A percentile compares a stretch with the other conserved stretches of the same genome.
Conservation (phyloP, 352 stramenopile genomes). For the Globisporangium iwayamae region DNA sequence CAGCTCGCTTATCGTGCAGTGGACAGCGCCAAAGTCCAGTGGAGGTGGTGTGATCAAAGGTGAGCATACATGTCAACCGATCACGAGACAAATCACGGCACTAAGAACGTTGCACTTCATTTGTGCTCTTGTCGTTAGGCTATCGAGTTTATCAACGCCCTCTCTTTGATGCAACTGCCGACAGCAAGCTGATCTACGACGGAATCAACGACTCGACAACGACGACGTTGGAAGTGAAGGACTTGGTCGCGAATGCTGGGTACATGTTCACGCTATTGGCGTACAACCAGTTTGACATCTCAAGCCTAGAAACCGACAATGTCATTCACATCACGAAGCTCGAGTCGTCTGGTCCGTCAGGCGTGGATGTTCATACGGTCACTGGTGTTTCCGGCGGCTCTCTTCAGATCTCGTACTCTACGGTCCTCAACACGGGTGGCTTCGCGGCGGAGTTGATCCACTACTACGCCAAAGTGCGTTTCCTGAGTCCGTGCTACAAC, state of each 20-base stretch:
- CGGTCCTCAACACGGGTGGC: conserved; percentile 28
- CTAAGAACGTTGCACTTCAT: not conserved
- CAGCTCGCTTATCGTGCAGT: conserved; percentile 29
- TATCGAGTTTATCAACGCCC: conserved; percentile 25
- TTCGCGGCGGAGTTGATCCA: conserved; percentile 14
- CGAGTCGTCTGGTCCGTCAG: conserved; percentile 16
- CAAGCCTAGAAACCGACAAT: conserved; percentile 15
- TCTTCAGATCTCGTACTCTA: conserved; percentile 22
- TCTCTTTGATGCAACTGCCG: not conserved
- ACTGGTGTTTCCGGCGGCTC: conserved; percentile 25
- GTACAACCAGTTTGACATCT: conserved; percentile 43
- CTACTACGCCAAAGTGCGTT: conserved; percentile 24
- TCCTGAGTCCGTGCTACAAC: conserved; percentile 25
- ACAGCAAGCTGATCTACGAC: conserved; percentile 23
- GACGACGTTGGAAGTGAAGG: conserved; percentile 16
- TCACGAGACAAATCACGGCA: not conserved
- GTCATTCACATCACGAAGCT: conserved; percentile 18
- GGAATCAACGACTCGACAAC: conserved; percentile 12
- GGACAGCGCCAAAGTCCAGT: conserved; percentile 29
- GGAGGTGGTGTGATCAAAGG: conserved; percentile 36
- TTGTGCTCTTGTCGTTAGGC: conserved; percentile 13
- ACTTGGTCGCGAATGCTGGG: conserved; percentile 21
- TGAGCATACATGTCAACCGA: conserved; percentile 16
- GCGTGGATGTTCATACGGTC: conserved; percentile 18
- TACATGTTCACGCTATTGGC: conserved; percentile 40